A percentile compares a stretch with the other conserved stretches of the same genome.
Conservation (phyloP, 805 yeast species). For the Ogataea philodendri region DNA sequence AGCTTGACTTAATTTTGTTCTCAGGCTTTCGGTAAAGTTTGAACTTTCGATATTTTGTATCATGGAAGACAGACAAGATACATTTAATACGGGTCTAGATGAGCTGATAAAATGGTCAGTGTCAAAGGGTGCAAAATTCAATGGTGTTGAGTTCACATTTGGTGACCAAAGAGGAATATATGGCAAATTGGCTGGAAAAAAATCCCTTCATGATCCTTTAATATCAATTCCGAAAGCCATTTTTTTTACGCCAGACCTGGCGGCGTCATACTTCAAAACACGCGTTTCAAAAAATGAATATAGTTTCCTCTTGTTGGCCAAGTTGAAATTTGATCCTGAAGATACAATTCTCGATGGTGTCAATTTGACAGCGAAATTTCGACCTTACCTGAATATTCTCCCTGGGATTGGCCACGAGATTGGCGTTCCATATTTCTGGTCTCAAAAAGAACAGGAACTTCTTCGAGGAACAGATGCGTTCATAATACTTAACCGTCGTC, state of each 20-base stretch:
- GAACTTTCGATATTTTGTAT: background rate
- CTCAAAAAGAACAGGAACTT: conserved; percentile 44
- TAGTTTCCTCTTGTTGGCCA: conserved; percentile 40
- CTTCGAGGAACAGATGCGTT: conserved; percentile 70
- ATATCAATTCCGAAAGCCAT: conserved; percentile 39
- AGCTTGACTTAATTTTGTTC: too few species aligned
- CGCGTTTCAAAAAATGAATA: conserved; percentile 31
- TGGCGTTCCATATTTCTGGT: conserved; percentile 70
- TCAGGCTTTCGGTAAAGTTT: background rate
- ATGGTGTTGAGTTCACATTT: conserved; percentile 35
- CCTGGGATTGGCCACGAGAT: conserved; percentile 42
- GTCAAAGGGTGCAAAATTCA: conserved; percentile 38
- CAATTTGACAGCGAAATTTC: conserved; percentile 29
- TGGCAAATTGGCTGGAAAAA: conserved; percentile 27
- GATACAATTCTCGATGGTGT: conserved; percentile 17
- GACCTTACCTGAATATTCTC: conserved; percentile 47
- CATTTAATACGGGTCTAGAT: too few species aligned
- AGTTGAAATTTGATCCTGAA: conserved; percentile 38
- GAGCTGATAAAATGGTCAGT: conserved; percentile 30
- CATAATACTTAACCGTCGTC: conserved; percentile 48
- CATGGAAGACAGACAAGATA: background rate
- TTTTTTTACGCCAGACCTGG: conserved; percentile 38
- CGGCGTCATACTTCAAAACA: conserved; percentile 30
- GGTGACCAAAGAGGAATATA: conserved; percentile 35
- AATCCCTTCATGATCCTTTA: conserved; percentile 20